Evolutionary conservation across 2,329 filamentous ascomycete species (phyloP).

Genomic region (Neophaeococcomyces mojaviensis): DNA sequence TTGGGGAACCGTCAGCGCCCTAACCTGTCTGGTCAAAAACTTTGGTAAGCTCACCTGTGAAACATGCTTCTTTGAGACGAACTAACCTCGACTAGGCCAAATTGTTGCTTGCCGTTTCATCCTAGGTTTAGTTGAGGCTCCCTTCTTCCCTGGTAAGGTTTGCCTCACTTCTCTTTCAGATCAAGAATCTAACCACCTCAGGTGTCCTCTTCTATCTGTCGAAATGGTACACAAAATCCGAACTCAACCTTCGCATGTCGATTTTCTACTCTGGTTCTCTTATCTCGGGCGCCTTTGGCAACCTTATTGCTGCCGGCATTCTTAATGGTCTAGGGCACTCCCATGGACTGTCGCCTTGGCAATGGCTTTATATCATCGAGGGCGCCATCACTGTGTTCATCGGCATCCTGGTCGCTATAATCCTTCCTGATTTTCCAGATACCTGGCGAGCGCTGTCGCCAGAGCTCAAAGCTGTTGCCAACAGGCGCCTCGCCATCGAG

Average conservation of each 20-base stretch:
- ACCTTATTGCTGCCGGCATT: conserved; percentile 48
- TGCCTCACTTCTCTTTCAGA: background rate
- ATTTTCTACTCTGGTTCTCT: conserved; percentile 46
- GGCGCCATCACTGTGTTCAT: conserved; percentile 30
- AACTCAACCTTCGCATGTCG: conserved; percentile 43
- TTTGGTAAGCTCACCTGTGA: no score
- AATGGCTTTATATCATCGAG: conserved; percentile 32
- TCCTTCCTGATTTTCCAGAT: conserved; percentile 35
- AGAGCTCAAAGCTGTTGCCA: conserved; percentile 42
- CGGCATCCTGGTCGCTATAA: conserved; percentile 27
- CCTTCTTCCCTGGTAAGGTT: conserved; percentile 17
- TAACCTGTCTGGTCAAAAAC: conserved; percentile 36
- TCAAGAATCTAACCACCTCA: background rate
- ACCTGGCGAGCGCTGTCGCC: conserved; percentile 38
- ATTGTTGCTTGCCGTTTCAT: conserved; percentile 40
- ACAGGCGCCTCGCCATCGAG: conserved; percentile 44
- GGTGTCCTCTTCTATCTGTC: conserved; percentile 41
- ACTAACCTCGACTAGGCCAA: no score
- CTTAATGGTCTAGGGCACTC: conserved; percentile 32
- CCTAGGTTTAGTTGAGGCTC: conserved; percentile 31
- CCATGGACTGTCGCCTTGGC: conserved; percentile 32
- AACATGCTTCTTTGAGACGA: no score
- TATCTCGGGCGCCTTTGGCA: conserved; percentile 46
- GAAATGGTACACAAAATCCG: conserved; percentile 47
- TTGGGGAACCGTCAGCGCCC: conserved; percentile 40